Conservation (phyloP, 2,329 filamentous ascomycete genomes). For the Penicillium sp. region DNA sequence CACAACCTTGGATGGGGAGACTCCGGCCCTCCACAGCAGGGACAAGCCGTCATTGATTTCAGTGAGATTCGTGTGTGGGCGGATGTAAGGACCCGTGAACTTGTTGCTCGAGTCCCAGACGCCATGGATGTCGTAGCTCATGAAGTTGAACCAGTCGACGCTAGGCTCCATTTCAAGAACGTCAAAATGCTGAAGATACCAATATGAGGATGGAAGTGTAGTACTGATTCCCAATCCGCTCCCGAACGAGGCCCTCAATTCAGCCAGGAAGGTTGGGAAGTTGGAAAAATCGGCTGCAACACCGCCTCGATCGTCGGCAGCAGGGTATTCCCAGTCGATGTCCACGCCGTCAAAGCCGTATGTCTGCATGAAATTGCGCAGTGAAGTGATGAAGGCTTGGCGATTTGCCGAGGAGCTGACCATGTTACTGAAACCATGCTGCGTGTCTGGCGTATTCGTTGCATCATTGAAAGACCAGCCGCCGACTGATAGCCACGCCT, state of each 20-base stretch:
- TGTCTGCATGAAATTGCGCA: neutral
- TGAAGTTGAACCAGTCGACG: conserved; percentile 30
- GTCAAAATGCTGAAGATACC: conserved; percentile 28
- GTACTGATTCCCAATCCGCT: neutral
- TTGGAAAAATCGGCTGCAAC: neutral
- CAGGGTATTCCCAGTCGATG: neutral
- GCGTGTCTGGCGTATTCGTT: neutral
- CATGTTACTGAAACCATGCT: neutral
- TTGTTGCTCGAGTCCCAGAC: neutral
- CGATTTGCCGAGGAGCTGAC: neutral
- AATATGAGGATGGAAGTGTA: neutral
- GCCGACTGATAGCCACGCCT: neutral
- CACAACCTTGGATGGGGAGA: neutral
- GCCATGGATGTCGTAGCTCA: conserved; percentile 30
- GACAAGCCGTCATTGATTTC: neutral
- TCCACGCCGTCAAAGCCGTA: neutral
- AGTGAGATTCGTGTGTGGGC: neutral
- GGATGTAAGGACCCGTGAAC: neutral
- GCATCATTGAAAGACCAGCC: neutral
- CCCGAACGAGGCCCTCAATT: neutral
- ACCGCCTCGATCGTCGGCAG: neutral
- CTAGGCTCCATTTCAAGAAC: conserved; percentile 15
- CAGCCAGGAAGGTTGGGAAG: neutral
- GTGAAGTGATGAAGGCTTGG: neutral
- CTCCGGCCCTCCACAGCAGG: neutral